phyloP scores from a whole-genome alignment of 1,284 basidiomycete species.

The Moesziomyces sp. region DNA sequence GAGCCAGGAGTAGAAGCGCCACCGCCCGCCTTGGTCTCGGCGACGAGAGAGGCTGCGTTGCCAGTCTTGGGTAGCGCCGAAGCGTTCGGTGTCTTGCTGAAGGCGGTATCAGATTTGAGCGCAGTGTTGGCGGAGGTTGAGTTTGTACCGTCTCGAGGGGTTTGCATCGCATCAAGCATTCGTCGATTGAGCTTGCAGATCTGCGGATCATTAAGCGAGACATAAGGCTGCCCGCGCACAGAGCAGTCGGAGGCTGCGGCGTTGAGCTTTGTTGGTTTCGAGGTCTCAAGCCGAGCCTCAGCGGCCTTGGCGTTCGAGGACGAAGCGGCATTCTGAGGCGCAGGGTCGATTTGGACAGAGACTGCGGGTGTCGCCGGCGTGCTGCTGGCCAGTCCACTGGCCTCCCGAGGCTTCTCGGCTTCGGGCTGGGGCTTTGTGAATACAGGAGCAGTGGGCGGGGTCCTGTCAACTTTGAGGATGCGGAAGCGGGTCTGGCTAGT shows the following conservation, averaged over 20 bases:
- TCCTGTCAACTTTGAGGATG: constrained; percentile 64
- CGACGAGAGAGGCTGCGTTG: constrained; percentile 1
- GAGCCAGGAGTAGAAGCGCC: constrained; percentile 6
- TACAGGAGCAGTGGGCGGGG: constrained; percentile 40
- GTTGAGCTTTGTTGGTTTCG: constrained; percentile 3
- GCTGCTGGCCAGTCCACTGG: neutral
- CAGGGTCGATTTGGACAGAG: neutral
- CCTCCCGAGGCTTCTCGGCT: constrained; percentile 10
- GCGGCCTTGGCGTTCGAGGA: neutral
- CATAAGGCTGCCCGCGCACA: constrained; percentile 44
- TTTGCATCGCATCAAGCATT: constrained; percentile 41
- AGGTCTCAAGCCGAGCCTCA: constrained; percentile 11
- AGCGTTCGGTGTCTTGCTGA: constrained; percentile 3
- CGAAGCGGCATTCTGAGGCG: neutral
- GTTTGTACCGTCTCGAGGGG: constrained; percentile 11
- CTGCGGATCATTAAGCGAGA: constrained; percentile 40
- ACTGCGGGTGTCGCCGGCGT: neutral
- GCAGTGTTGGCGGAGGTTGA: neutral
- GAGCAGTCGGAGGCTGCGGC: constrained; percentile 28
- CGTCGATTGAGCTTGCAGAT: constrained; percentile 43
- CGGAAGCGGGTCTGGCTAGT: constrained; percentile 62
- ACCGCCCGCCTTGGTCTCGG: constrained; percentile 5
- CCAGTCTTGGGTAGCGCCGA: neutral
- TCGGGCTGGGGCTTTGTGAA: constrained; percentile 10
- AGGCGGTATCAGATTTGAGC: neutral